Evolutionary conservation across 2,329 filamentous ascomycete species (phyloP), one percentile per base, ranked within the genome.

Genomic region (Claviceps digitariae): DNA sequence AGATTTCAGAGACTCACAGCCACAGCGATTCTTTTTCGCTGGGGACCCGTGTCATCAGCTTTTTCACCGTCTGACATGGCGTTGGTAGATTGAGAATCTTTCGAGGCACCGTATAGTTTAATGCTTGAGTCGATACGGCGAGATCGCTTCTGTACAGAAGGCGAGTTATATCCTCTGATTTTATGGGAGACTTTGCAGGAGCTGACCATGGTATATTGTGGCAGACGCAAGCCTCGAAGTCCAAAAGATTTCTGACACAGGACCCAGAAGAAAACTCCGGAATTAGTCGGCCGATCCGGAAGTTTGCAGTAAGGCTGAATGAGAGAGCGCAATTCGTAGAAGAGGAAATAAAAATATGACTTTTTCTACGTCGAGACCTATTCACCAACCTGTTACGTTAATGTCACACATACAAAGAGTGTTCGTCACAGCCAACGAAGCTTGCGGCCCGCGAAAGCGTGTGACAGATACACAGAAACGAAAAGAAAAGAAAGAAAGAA

Each of bases 11-110:
- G 67, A 67, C 78, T 69, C 69, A 82, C 78, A 55, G 78, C 78
- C 56, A 82, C 76, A 27, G 78, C 74, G 59, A 81, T 81, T 40
- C 78, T 71, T 68, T 81, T 81, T 49, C 78, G 69, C 55, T 77
- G 74, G 13, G 73, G 70, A 1, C 70, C 61, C 9, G 67, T 63
- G 12, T 76, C 72, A 1, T 70, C 64, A 27, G 51, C 50, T 38
- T 48, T 54, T 29, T 55, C 54, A 21, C 9, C n/a, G 21, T 54
- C 50, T 4, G 50, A 49, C 49, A 50, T 53, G 27, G 27, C 41
- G n/a, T 46, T 52, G 20, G 17, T 21, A 3, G n/a, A 4, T 40
- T 21, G 44, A 29, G 45, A 5, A 31, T 53, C 46, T 45, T 20
- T 27, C 27, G 29, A 20, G 34, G 40, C 40, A 20, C 46, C 46